These are phyloP conservation scores for Trichosporon sp. DNA, from an alignment of 1,284 basidiomycete species.

Conservation along the genomic window DNA sequence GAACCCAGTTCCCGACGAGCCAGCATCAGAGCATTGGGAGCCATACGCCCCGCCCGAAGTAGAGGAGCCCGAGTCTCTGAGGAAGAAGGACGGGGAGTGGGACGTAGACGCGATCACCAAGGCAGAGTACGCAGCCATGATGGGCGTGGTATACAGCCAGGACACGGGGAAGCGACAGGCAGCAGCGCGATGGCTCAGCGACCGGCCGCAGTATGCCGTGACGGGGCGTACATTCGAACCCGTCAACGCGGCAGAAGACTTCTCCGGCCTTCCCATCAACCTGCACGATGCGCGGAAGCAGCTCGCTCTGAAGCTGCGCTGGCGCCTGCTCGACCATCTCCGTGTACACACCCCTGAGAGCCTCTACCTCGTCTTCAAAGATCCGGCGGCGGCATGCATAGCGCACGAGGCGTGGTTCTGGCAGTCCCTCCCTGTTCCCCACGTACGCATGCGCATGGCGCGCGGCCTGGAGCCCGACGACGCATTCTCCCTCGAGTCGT, in stretches of 20 bases:
- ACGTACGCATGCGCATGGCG: background rate
- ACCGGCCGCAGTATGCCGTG: background rate
- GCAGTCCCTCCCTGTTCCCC: background rate
- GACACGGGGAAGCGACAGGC: background rate
- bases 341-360: background rate
- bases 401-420: background rate
- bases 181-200: constrained; percentile 5
- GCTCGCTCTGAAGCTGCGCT: background rate
- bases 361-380: background rate
- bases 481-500: background rate
- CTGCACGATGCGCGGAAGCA: background rate
- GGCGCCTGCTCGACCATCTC: constrained; percentile 7
- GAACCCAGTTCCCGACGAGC: background rate
- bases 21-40: background rate
- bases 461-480: constrained; percentile 1
- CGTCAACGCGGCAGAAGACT: background rate
- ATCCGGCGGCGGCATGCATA: background rate
- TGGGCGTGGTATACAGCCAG: background rate
- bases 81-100: background rate
- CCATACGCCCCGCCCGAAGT: background rate
- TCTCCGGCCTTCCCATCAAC: background rate
- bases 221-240: background rate
- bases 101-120: background rate
- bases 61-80: background rate
- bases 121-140: constrained; percentile 9